Evolutionary conservation across 108 stramenopile genomes (phyloP), one percentile per base, ranked within the genome.

Genomic region (Asterionellopsis glacialis): DNA sequence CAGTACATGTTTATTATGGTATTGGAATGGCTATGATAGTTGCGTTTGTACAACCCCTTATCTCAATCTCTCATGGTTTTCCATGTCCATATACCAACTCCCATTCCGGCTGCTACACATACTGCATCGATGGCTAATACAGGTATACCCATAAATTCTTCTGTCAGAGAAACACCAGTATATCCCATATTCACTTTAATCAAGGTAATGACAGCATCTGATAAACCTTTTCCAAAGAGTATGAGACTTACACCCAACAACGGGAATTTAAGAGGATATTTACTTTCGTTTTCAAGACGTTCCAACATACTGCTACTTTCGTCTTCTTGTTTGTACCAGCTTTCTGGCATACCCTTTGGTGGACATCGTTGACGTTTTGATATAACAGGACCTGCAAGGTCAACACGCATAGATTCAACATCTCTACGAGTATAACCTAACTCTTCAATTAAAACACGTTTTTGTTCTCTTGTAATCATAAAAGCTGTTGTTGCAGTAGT

Each of bases 221-320:
- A 45, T 56, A 70, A 64, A 2, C 69, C 69, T 57, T 70, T 70
- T 4, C 69, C 69, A 51, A 70, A 70, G 11, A 70, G 56, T 25
- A 70, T 39, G 18, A 54, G 48, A 22, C 69, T 61, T 3, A 70
- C 41, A 12, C 25, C 69, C 53, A 70, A 41, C 44, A 70, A 64
- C 11, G 69, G 69, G n/a, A 70, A 70, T 49, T 70, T 70, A 19
- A 70, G 41, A 21, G 69, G 69, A 64, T 64, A 70, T 70, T 64
- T 64, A 48, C 47, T 57, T 40, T 70, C 69, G 7, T 41, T 24
- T 50, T 70, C 56, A 4, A 70, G 51, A 25, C 40, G 53, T 25
- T 64, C 16, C 25, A 70, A 19, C 69, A 70, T 70, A 22, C 48
- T 21, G 4, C 47, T 33, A 18, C n/a, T 49, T 5, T 50, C 48